Evolutionary conservation across 2,329 filamentous ascomycete species (phyloP), one percentile per base, ranked within the genome.

Genomic region (Coniochaeta hoffmannii): DNA sequence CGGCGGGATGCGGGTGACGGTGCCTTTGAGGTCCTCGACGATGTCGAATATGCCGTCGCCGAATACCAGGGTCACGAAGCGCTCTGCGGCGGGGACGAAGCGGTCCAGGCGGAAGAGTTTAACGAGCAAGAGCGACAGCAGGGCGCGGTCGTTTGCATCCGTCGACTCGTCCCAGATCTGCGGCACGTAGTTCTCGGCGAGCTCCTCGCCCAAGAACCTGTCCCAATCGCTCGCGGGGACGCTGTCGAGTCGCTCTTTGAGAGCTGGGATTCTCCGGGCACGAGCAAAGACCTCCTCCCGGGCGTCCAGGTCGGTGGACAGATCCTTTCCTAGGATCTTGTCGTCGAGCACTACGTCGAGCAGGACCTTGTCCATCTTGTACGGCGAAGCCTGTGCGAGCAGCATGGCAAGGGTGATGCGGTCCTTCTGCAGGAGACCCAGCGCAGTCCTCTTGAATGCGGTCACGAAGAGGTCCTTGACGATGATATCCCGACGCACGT

Each of bases 41-140:
- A 89, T 82, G 61, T 97, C 90, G 56, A 96, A 86, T 50, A 97
- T 80, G 51, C 86, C 85, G 50, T 84, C 74, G 7, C 93, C 93
- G 68, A 99, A 97, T 5, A 97, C 90, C 8, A 86, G 80, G 10
- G 82, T 81, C 31, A 96, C 89, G 64, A 99, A 96, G n/a, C 86
- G 85, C 72, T 99, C 92, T 0, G 92, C 92, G 15, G 88, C 85
- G 14, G 95, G 94, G 14, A 99, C 89, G 64, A 99, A 96, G 41
- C 95, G 86, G 69, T 99, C 94, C 63, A 97, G 86, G 57, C 95
- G 88, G 81, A 96, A 96, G 17, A 97, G 78, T 72, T 97, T 99
- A 72, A 99, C 82, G 15, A 99, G 79, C 7, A 99, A 77, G 54
- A 99, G 81, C n/a, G 90, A 89, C 51, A 88, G 78, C 26, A 99